Evolutionary conservation across 2,329 filamentous ascomycete species (phyloP).

Genomic region (Dactylellina sp.): DNA sequence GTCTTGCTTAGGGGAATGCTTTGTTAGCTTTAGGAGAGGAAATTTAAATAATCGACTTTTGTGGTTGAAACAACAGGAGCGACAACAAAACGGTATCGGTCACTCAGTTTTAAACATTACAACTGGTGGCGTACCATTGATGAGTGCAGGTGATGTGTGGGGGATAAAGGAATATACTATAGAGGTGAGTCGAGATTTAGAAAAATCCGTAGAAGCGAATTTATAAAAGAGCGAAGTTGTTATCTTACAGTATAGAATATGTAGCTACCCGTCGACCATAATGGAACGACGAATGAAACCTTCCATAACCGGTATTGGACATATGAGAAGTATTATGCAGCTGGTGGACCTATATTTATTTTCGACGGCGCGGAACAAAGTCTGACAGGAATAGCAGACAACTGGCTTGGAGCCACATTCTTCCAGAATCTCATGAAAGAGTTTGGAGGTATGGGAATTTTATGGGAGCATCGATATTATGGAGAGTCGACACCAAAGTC

Average conservation of each 20-base stretch:
- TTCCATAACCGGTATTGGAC: conserved; percentile 60
- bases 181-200: neutral
- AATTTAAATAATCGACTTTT: neutral
- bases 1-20: neutral
- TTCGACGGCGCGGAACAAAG: conserved; percentile 57
- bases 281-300: conserved; percentile 24
- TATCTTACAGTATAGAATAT: neutral
- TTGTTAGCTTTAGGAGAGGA: neutral
- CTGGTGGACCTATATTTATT: conserved; percentile 59
- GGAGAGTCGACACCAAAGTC: conserved; percentile 15
- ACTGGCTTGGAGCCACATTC: conserved; percentile 39
- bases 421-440: conserved; percentile 55
- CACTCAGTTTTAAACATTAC: neutral
- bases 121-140: neutral
- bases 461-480: conserved; percentile 60
- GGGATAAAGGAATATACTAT: neutral
- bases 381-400: conserved; percentile 22
- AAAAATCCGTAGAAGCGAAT: neutral
- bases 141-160: neutral
- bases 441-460: conserved; percentile 59
- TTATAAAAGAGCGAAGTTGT: neutral
- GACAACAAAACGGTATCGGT: neutral
- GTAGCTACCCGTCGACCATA: conserved; percentile 34
- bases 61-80: neutral
- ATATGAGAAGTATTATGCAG: conserved; percentile 58